Evolutionary conservation across 2,329 filamentous ascomycete species (phyloP).

Genomic region (Aureobasidium sp.): DNA sequence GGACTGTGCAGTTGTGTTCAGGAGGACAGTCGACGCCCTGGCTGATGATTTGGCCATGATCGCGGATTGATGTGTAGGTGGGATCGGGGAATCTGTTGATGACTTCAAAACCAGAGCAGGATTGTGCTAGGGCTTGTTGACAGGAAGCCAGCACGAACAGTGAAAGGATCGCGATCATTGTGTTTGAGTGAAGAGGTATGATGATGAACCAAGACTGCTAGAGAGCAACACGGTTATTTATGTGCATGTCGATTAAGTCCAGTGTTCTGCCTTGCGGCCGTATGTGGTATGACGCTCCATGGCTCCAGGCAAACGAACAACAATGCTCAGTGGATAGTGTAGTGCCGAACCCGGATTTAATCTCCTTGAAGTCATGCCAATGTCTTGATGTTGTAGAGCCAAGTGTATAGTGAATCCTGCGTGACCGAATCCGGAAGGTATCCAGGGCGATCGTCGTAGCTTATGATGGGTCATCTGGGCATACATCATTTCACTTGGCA

Average conservation of each 20-base stretch:
- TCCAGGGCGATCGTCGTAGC: not conserved
- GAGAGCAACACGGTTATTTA: not conserved
- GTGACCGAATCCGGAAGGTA: not conserved
- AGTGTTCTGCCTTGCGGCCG: not conserved
- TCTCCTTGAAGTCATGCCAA: not conserved
- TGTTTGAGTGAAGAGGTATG: not conserved
- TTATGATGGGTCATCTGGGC: not conserved
- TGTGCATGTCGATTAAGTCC: not conserved
- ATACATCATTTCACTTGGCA: too few species aligned
- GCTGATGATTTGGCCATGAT: not conserved
- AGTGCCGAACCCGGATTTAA: not conserved
- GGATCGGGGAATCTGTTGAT: not conserved
- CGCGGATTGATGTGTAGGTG: not conserved
- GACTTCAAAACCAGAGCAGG: not conserved
- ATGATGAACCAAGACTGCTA: not conserved
- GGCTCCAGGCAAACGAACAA: not conserved
- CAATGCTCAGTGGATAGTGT: not conserved
- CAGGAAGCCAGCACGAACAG: not conserved
- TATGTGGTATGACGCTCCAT: not conserved
- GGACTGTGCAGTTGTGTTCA: not conserved
- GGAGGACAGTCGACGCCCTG: not conserved
- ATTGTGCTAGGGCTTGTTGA: not conserved
- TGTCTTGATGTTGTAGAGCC: not conserved
- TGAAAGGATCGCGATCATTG: not conserved
- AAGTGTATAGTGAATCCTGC: not conserved